Conservation (phyloP, 1,284 basidiomycete species). For the Agaricales sp. region DNA sequence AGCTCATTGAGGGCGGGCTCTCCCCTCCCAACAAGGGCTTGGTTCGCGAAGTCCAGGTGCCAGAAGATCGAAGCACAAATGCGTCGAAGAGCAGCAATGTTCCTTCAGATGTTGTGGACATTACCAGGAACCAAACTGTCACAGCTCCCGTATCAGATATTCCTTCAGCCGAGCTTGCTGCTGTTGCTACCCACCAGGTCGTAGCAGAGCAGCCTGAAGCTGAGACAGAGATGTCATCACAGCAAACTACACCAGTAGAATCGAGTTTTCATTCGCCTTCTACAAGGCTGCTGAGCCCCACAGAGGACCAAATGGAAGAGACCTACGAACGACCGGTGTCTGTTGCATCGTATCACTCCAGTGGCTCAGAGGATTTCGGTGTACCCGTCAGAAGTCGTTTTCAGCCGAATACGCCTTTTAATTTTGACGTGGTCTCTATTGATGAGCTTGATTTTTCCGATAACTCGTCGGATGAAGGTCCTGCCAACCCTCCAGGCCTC, state of each 20-base stretch:
- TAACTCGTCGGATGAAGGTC: slow-evolving; percentile 43
- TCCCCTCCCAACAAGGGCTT: slow-evolving; percentile 13
- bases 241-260: not conserved
- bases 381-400: slow-evolving; percentile 14
- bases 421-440: slow-evolving; percentile 61
- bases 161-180: not conserved
- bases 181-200: not conserved
- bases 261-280: not conserved
- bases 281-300: not conserved
- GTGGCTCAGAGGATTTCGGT: slow-evolving; percentile 19
- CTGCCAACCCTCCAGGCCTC: slow-evolving; percentile 39
- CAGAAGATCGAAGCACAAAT: not conserved
- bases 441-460: slow-evolving; percentile 70
- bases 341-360: not conserved
- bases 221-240: not conserved
- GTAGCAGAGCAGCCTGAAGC: not conserved
- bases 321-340: not conserved
- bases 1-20: slow-evolving; percentile 35
- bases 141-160: not conserved
- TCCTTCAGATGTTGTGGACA: not conserved
- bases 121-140: not conserved
- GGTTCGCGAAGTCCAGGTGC: slow-evolving; percentile 4
- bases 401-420: slow-evolving; percentile 33
- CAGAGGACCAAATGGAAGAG: not conserved
- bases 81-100: not conserved